phyloP scores from a whole-genome alignment of 345 rosid species.

The Citrus mangshanensis region DNA sequence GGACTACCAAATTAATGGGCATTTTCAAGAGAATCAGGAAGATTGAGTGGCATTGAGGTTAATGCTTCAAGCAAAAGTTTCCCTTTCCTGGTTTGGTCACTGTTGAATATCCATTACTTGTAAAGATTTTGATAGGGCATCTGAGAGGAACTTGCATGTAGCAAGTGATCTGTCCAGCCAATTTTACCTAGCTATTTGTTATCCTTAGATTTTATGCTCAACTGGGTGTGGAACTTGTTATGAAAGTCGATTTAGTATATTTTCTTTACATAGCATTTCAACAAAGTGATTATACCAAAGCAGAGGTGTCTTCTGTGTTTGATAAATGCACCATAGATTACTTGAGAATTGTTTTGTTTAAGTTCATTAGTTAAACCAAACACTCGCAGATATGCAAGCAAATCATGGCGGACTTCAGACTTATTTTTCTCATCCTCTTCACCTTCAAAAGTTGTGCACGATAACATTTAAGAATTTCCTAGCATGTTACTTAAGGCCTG shows the following conservation, averaged over 20 bases:
- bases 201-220: slow-evolving; percentile 10
- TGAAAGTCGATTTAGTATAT: background rate
- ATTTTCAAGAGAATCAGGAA: slow-evolving; percentile 31
- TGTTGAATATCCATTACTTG: slow-evolving; percentile 1
- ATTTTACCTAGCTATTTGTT: background rate
- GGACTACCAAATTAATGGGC: slow-evolving; percentile 38
- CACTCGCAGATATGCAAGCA: too few species aligned
- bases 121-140: background rate
- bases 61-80: background rate
- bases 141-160: slow-evolving; percentile 10
- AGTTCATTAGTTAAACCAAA: background rate
- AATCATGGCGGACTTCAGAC: background rate
- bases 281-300: background rate
- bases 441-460: background rate
- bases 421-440: too few species aligned
- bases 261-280: background rate
- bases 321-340: background rate
- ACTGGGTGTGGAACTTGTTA: background rate
- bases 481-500: background rate
- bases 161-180: slow-evolving; percentile 6
- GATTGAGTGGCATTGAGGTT: background rate
- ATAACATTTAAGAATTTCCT: background rate
- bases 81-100: background rate
- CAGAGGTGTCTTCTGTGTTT: background rate
- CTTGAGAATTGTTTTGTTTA: background rate